A percentile compares a stretch with the other conserved stretches of the same genome.
These are phyloP conservation scores for Xerocomus nothofagi DNA, from an alignment of 1,284 basidiomycete species.

Conservation along the genomic window DNA sequence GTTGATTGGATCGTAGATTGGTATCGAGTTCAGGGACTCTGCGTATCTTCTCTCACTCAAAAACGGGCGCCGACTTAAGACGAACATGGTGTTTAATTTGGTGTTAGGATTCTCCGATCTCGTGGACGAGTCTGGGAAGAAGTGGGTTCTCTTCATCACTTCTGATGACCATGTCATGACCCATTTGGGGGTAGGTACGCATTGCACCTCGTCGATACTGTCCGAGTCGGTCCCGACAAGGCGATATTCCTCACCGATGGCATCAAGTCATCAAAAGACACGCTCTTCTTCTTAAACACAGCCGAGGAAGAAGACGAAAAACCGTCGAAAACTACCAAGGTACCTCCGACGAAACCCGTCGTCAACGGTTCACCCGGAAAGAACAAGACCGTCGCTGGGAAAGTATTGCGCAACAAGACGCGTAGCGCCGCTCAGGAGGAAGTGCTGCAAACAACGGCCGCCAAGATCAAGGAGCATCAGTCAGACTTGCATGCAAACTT, in stretches of 20 bases:
- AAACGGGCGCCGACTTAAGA: constrained; percentile 68
- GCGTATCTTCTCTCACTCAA: constrained; percentile 83
- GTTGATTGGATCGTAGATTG: constrained; percentile 57
- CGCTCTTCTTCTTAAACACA: constrained; percentile 79
- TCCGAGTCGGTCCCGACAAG: constrained; percentile 73
- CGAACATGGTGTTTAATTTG: constrained; percentile 87
- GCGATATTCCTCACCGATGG: constrained; percentile 82
- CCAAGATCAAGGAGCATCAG: constrained; percentile 87
- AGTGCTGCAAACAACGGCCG: constrained; percentile 65
- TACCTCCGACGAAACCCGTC: constrained; percentile 50
- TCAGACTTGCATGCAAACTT: constrained; percentile 77
- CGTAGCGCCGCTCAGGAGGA: constrained; percentile 80
- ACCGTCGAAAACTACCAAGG: constrained; percentile 58
- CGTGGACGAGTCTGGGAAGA: constrained; percentile 72
- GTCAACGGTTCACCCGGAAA: constrained; percentile 67
- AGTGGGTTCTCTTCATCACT: constrained; percentile 44
- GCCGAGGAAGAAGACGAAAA: constrained; percentile 55
- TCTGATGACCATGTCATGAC: constrained; percentile 7
- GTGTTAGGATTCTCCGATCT: constrained; percentile 85
- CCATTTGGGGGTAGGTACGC: constrained; percentile 64
- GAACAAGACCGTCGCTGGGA: constrained; percentile 75
- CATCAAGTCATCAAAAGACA: constrained; percentile 80
- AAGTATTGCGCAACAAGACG: constrained; percentile 82
- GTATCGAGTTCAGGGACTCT: constrained; percentile 93
- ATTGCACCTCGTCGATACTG: constrained; percentile 88